Evolutionary conservation across 805 yeast species (phyloP).

Genomic region (Saccharomycopsis schoenii): DNA sequence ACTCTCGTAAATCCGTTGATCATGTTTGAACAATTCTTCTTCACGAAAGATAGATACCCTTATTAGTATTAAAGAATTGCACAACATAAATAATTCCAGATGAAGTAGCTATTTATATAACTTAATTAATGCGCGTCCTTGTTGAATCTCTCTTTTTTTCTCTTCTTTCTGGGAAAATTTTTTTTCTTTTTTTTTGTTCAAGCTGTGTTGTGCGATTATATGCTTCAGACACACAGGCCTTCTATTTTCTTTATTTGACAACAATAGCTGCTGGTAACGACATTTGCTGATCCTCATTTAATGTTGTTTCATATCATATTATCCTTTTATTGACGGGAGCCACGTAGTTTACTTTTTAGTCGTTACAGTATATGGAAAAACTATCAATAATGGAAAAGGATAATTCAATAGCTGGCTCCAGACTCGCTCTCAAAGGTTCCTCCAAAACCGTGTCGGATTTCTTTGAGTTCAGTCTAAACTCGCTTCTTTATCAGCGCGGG

Average conservation of each 20-base stretch:
- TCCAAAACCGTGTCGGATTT: constrained; percentile 73
- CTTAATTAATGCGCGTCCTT: too few species aligned
- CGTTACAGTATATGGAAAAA: background rate
- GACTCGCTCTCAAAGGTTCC: constrained; percentile 65
- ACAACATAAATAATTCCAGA: too few species aligned
- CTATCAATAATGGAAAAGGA: background rate
- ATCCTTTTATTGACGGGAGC: too few species aligned
- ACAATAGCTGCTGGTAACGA: too few species aligned
- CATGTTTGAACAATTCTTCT: background rate
- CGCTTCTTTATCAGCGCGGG: constrained; percentile 80
- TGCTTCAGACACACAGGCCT: too few species aligned
- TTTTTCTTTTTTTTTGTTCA: background rate
- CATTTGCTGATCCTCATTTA: too few species aligned
- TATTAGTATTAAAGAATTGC: too few species aligned
- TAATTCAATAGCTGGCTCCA: constrained; percentile 21
- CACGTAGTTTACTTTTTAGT: too few species aligned
- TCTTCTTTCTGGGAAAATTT: background rate
- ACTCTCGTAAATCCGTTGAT: constrained; percentile 1
- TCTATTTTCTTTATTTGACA: too few species aligned
- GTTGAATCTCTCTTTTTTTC: too few species aligned
- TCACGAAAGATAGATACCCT: background rate
- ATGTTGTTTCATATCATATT: too few species aligned
- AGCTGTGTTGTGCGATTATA: background rate
- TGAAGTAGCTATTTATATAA: too few species aligned
- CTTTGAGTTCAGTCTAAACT: constrained; percentile 71